Conservation (phyloP, 345 rosid genomes). For the Kernera saxatilis region DNA sequence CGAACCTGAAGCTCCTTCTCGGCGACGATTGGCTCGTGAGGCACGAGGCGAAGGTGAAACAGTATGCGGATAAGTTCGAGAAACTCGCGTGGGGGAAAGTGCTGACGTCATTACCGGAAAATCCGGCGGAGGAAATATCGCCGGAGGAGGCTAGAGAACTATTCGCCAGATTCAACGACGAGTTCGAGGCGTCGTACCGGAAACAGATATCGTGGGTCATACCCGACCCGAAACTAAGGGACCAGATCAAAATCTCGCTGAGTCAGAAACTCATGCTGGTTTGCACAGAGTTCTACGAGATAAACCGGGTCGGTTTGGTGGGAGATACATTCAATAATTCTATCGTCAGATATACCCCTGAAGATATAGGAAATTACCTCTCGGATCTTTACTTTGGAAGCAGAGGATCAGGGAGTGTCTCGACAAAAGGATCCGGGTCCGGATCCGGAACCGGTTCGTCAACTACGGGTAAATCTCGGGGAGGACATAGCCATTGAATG, state of each 20-base stretch:
- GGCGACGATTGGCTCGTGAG: conserved; percentile 69
- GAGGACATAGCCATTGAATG: conserved; percentile 21
- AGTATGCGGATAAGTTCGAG: conserved; percentile 66
- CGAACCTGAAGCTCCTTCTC: conserved; percentile 53
- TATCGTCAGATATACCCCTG: conserved; percentile 61
- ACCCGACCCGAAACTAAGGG: conserved; percentile 56
- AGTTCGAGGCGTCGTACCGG: conserved; percentile 55
- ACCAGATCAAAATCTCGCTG: conserved; percentile 51
- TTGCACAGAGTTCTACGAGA: conserved; percentile 48
- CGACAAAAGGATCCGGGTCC: conserved; percentile 25
- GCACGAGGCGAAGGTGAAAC: conserved; percentile 58
- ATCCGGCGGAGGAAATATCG: conserved; percentile 33
- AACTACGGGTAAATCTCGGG: conserved; percentile 5
- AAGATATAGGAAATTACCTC: conserved; percentile 56
- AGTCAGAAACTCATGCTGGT: conserved; percentile 39
- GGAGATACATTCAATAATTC: conserved; percentile 11
- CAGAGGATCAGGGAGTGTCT: conserved; percentile 29
- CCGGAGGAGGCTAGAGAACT: conserved; percentile 28
- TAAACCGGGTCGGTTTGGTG: conserved; percentile 32
- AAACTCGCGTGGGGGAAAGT: conserved; percentile 73
- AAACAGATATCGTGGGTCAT: conserved; percentile 66
- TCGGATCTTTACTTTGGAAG: conserved; percentile 43
- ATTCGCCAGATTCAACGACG: conserved; percentile 48
- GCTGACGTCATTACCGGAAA: conserved; percentile 43
- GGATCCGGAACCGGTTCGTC: conserved; percentile 30